These are phyloP conservation scores for Alternaria arbusti DNA, from an alignment of 2,329 filamentous ascomycete genomes.

Conservation along the genomic window DNA sequence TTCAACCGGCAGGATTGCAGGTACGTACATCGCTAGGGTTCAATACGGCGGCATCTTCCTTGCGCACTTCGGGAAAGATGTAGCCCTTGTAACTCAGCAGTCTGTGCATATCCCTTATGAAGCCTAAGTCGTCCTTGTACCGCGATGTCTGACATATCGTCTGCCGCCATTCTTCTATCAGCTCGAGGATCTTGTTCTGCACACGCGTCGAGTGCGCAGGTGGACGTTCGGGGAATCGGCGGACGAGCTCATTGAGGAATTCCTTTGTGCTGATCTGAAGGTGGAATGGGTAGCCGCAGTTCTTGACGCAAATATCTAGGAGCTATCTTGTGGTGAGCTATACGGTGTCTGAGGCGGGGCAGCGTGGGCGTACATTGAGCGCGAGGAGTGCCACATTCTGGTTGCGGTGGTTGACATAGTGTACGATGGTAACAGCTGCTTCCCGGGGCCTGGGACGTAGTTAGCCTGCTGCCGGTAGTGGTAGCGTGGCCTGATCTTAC, in stretches of 20 bases:
- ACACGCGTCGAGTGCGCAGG: conserved; percentile 85
- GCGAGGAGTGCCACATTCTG: conserved; percentile 92
- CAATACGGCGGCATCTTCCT: conserved; percentile 93
- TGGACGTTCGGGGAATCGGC: conserved; percentile 92
- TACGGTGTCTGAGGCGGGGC: conserved; percentile 12
- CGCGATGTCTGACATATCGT: conserved; percentile 98
- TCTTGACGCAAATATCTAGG: conserved; percentile 99
- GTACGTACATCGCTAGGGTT: conserved; percentile 91
- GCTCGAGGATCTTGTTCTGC: conserved; percentile 89
- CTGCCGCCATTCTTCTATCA: conserved; percentile 97
- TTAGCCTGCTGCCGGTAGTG: conserved; percentile 21
- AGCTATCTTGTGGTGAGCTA: conserved; percentile 59
- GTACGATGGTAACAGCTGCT: conserved; percentile 89
- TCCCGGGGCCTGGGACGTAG: conserved; percentile 72
- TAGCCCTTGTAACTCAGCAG: conserved; percentile 97
- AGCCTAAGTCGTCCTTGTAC: conserved; percentile 96
- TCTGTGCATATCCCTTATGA: conserved; percentile 97
- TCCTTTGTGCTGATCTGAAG: conserved; percentile 98
- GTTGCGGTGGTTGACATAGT: conserved; percentile 95
- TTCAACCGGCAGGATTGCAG: not conserved
- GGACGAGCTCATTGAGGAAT: conserved; percentile 96
- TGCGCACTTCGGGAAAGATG: conserved; percentile 87
- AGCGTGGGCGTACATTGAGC: conserved; percentile 63
- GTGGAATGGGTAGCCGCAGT: conserved; percentile 98
- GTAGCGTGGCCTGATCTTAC: conserved; percentile 49